These are phyloP conservation scores for Trichomonas tenax DNA, from an alignment of 208 protist genomes.

Conservation along the genomic window DNA sequence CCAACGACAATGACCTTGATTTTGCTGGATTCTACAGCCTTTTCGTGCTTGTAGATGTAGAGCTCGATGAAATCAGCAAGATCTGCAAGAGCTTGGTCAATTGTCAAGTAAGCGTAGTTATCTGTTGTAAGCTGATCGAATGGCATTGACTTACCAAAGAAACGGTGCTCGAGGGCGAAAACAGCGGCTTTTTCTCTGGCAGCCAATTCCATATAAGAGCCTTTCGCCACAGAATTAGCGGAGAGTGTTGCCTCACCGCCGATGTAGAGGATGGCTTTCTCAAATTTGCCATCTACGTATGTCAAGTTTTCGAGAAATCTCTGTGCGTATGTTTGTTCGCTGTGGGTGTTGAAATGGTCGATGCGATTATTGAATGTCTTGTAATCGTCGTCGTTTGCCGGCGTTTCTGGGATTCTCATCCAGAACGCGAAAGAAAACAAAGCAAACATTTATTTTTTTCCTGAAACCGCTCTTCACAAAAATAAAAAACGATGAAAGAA, in stretches of 20 bases:
- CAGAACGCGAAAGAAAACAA: not conserved
- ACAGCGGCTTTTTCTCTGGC: not conserved
- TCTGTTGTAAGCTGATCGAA: not conserved
- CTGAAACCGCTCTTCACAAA: no score
- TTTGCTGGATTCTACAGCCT: no score
- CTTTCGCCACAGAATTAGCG: not conserved
- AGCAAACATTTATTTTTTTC: not conserved
- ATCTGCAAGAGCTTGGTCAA: not conserved
- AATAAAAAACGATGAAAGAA: no score
- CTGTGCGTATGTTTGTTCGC: not conserved
- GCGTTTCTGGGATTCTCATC: not conserved
- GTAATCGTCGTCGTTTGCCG: not conserved
- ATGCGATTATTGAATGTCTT: not conserved
- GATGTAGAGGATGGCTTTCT: not conserved
- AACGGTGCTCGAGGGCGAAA: not conserved
- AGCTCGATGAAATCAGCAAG: not conserved
- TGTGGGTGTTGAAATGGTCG: not conserved
- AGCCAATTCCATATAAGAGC: not conserved
- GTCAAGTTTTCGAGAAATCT: not conserved
- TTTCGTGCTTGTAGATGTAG: not conserved
- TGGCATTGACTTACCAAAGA: not conserved
- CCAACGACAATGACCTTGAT: not conserved
- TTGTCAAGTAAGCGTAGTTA: not conserved
- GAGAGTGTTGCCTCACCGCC: not conserved
- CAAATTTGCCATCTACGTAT: not conserved